Evolutionary conservation across 2,329 filamentous ascomycete genomes (phyloP).

Genomic region (Colletotrichum aenigma): DNA sequence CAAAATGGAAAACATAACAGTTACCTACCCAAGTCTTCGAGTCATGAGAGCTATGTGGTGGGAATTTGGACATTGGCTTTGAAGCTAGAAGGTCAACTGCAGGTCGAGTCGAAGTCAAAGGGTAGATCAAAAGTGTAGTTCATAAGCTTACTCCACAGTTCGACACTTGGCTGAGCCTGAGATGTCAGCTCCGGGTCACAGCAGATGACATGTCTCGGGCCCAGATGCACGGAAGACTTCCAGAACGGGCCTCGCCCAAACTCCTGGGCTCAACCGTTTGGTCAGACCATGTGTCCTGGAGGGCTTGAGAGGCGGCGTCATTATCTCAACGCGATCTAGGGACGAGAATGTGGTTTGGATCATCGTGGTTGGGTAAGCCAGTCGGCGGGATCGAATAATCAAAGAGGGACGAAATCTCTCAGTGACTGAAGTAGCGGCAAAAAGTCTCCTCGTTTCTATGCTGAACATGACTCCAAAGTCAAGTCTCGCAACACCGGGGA

Average conservation of each 20-base stretch:
- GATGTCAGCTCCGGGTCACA: neutral
- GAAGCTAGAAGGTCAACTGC: neutral
- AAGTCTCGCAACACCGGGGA: neutral
- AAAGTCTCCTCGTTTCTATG: neutral
- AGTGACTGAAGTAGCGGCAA: neutral
- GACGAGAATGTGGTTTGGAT: fast-evolving
- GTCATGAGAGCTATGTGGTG: neutral
- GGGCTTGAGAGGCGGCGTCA: neutral
- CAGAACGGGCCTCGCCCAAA: neutral
- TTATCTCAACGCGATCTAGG: neutral
- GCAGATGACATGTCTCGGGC: neutral
- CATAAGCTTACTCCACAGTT: neutral
- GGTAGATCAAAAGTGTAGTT: neutral
- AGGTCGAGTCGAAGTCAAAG: neutral
- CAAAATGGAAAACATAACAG: neutral
- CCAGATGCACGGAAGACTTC: neutral
- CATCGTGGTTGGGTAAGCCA: neutral
- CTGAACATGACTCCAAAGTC: neutral
- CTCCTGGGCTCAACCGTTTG: neutral
- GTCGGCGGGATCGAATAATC: neutral
- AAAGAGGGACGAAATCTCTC: neutral
- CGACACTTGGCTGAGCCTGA: neutral
- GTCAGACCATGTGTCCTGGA: neutral
- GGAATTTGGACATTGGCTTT: neutral
- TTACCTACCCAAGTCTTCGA: neutral